These are phyloP conservation scores for Penicillium robsamsonii DNA, from an alignment of 495 filamentous ascomycete species.

Conservation along the genomic window DNA sequence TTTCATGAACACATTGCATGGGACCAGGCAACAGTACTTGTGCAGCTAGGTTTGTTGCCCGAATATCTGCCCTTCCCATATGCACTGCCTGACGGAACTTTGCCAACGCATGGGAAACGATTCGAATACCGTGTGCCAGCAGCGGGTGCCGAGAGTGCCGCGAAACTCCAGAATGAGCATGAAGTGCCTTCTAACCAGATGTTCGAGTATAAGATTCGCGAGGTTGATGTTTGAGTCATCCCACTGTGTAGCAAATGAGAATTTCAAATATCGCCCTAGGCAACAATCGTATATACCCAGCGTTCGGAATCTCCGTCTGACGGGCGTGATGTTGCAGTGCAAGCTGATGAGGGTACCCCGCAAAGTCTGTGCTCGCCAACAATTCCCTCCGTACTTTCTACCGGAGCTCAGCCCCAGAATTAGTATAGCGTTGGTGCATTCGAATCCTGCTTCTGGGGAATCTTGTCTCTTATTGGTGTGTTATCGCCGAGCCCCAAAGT, in stretches of 20 bases:
- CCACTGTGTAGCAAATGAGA: background rate
- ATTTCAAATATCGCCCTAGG: background rate
- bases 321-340: background rate
- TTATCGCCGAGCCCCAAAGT: background rate
- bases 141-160: slow-evolving; percentile 60
- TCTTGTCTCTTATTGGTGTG: background rate
- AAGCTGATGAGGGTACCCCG: background rate
- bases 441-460: background rate
- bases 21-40: slow-evolving; percentile 77
- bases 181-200: slow-evolving; percentile 61
- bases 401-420: background rate
- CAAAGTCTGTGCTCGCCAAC: background rate
- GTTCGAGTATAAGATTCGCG: slow-evolving; percentile 42
- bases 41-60: slow-evolving; percentile 70
- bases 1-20: slow-evolving; percentile 82
- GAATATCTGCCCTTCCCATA: slow-evolving; percentile 59
- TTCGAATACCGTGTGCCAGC: slow-evolving; percentile 69
- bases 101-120: slow-evolving; percentile 36
- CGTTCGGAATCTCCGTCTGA: background rate
- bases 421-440: background rate
- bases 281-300: background rate
- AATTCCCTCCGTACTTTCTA: background rate
- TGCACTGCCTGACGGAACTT: slow-evolving; percentile 40
- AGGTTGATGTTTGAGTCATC: slow-evolving; percentile 8
- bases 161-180: slow-evolving; percentile 61